Evolutionary conservation across 345 rosid species (phyloP), one percentile per base, ranked within the genome.

Genomic region (Bretschneidera sinensis): DNA sequence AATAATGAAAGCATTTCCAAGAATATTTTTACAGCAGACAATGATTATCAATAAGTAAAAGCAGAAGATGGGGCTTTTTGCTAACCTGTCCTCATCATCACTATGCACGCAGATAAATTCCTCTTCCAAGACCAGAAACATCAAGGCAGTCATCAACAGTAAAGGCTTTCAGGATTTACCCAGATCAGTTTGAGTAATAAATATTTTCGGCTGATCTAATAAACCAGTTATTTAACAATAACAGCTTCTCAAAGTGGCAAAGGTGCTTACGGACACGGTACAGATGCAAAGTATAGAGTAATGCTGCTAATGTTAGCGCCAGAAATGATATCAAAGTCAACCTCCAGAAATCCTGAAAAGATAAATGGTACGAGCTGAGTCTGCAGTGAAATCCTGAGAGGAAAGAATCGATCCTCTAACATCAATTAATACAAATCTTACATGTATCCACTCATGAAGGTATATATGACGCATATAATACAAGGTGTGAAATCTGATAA

Each of bases 301-400:
- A 2, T 8, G 86, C 91, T 2, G 96, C 85, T 55, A 78, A 5
- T 5, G 89, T 83, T 25, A 72, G 83, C 0, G 74, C 80, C 8
- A 39, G 4, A 54, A 79, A 72, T 2, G 96, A 89, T 47, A 85
- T 13, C 68, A 86, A 57, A 48, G 20, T 83, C 88, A 92, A 58
- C 79, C 80, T 75, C 95, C 98, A 86, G 76, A 88, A 86, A 54
- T 89, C 92, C 96, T 86, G 83, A 51, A 59, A 59, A 64, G 18
- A 55, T 22, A 9, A 17, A 17, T 4, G 31, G 31, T 55, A 62
- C 54, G 17, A 14, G 9, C 17, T 17, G 15, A 57, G 45, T 24
- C 31, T n/a, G n/a, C n/a, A 43, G n/a, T 9, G 3, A 64, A 59
- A 5, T 6, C 21, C 18, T 14, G 0, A 5, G 22, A 21, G n/a